phyloP scores from a whole-genome alignment of 192 early-diverging fungal species.

The Cetraspora pellucida region DNA sequence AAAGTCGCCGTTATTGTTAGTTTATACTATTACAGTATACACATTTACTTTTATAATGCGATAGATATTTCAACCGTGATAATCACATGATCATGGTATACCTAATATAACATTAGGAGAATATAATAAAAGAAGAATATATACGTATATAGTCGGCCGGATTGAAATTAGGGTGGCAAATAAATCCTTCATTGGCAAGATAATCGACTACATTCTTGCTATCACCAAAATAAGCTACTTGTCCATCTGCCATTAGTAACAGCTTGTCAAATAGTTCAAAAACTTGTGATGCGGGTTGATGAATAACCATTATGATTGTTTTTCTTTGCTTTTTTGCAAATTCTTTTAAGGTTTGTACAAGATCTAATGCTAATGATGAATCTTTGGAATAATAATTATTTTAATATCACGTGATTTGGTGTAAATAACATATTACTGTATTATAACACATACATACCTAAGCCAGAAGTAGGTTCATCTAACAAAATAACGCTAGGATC shows the following conservation, averaged over 20 bases:
- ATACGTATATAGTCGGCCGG: slow-evolving; percentile 29
- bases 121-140: slow-evolving; percentile 4
- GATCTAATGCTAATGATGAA: slow-evolving; percentile 15
- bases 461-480: slow-evolving; percentile 75
- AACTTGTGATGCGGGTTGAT: slow-evolving; percentile 85
- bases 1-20: background rate
- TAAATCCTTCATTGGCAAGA: background rate
- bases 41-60: too few species aligned
- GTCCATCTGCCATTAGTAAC: slow-evolving; percentile 66
- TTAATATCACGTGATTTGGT: slow-evolving; percentile 33
- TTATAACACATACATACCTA: slow-evolving; percentile 41
- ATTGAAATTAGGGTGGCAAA: slow-evolving; percentile 19
- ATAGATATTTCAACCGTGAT: too few species aligned
- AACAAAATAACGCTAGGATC: slow-evolving; percentile 68
- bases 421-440: slow-evolving; percentile 32
- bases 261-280: slow-evolving; percentile 74
- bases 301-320: slow-evolving; percentile 85
- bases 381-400: background rate
- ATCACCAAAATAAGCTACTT: slow-evolving; percentile 67
- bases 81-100: too few species aligned
- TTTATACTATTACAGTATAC: background rate
- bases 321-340: slow-evolving; percentile 35
- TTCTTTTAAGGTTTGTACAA: slow-evolving; percentile 20
- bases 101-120: too few species aligned
- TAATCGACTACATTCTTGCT: background rate